Conservation (phyloP, 2,329 filamentous ascomycete genomes). For the Neocatenulostroma microsporum region DNA sequence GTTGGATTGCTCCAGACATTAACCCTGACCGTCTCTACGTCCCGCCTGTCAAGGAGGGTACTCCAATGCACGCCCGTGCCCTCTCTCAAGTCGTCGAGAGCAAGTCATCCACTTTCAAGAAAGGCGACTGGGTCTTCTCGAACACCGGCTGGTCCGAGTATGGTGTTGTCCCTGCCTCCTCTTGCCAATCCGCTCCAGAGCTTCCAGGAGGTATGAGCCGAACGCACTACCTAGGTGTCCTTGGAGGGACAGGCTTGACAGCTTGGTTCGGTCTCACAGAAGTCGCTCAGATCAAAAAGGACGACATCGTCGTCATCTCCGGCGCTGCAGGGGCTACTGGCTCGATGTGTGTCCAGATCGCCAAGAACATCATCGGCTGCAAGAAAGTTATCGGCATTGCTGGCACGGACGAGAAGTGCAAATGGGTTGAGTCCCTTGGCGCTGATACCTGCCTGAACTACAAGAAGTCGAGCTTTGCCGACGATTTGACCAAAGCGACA, state of each 20-base stretch:
- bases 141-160: conserved; percentile 36
- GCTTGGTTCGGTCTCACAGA: conserved; percentile 68
- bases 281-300: conserved; percentile 58
- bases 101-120: conserved; percentile 22
- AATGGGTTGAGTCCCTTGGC: conserved; percentile 56
- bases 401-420: conserved; percentile 59
- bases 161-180: conserved; percentile 26
- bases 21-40: conserved; percentile 40
- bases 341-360: conserved; percentile 68
- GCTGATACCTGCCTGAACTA: conserved; percentile 64
- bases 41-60: conserved; percentile 37
- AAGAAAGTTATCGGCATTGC: conserved; percentile 58
- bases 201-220: conserved; percentile 17
- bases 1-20: conserved; percentile 34
- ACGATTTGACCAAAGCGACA: conserved; percentile 52
- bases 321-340: conserved; percentile 74
- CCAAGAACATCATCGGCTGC: conserved; percentile 56
- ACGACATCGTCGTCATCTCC: conserved; percentile 69
- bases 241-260: conserved; percentile 61
- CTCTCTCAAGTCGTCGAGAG: conserved; percentile 34
- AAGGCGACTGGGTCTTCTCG: conserved; percentile 31
- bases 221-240: conserved; percentile 22
- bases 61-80: conserved; percentile 31
- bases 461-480: conserved; percentile 54
- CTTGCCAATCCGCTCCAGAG: conserved; percentile 16